Conservation (phyloP, 2,329 filamentous ascomycete species). For the Calonectria multiphialidica region DNA sequence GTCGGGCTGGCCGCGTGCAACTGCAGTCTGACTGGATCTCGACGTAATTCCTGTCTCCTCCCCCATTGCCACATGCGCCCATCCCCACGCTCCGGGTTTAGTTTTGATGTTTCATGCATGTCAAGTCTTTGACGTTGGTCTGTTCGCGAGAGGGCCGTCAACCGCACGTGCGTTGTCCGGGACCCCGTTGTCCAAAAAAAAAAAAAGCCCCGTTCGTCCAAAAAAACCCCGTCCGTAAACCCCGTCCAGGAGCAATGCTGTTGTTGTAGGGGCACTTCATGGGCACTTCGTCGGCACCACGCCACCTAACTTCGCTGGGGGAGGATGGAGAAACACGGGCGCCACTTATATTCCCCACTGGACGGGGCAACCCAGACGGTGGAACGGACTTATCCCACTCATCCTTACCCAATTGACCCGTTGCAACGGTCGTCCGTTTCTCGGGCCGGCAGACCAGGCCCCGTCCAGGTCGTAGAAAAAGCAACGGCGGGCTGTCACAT, state of each 20-base stretch:
- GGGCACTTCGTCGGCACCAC: background rate
- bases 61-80: background rate
- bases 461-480: conserved; percentile 17
- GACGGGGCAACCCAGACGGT: background rate
- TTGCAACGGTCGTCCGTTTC: background rate
- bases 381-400: background rate
- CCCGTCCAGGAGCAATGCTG: background rate
- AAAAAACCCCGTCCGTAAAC: background rate
- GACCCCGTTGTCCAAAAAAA: background rate
- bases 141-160: background rate
- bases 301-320: background rate
- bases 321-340: background rate
- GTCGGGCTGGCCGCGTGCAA: background rate
- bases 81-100: background rate
- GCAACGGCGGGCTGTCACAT: conserved; percentile 9
- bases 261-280: too few relatives aligned
- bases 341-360: conserved; percentile 3
- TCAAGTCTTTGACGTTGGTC: conserved; percentile 1
- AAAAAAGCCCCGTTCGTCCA: too few relatives aligned
- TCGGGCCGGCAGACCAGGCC: background rate
- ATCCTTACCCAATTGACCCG: background rate
- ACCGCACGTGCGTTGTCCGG: background rate
- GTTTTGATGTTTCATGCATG: conserved; percentile 1
- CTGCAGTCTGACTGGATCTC: background rate
- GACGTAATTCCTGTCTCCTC: background rate